Conservation (phyloP, 2,329 filamentous ascomycete species). For the Ophiostoma ulmi region DNA sequence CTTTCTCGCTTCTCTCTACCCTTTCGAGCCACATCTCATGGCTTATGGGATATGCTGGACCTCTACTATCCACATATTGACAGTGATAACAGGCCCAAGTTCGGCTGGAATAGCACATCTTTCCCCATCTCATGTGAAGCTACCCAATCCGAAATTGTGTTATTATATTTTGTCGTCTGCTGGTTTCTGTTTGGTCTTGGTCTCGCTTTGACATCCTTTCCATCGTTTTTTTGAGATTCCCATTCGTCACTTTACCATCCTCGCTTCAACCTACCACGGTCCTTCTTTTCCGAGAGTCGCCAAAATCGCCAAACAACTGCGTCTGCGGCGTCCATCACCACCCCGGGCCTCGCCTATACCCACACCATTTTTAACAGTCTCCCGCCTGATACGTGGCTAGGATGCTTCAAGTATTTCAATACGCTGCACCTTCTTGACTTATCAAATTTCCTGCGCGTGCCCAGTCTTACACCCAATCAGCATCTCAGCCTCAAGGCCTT, state of each 20-base stretch:
- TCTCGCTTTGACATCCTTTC: background rate
- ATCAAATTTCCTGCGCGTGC: background rate
- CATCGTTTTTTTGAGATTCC: background rate
- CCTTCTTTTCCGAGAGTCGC: background rate
- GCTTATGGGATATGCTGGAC: background rate
- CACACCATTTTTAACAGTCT: background rate
- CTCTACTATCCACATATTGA: background rate
- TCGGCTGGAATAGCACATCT: background rate
- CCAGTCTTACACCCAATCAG: background rate
- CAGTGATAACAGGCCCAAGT: background rate
- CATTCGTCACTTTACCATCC: background rate
- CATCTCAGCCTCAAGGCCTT: background rate
- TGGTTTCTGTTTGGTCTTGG: background rate
- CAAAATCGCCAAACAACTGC: background rate
- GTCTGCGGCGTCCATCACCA: background rate
- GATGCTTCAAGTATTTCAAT: background rate
- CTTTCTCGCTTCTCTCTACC: slow-evolving; percentile 18
- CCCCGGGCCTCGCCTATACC: background rate
- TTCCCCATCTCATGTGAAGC: background rate
- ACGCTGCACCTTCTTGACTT: background rate
- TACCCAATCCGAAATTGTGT: background rate
- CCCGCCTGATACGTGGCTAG: background rate
- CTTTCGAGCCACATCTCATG: background rate
- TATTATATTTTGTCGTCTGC: background rate
- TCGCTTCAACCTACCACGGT: background rate